A percentile compares a stretch with the other conserved stretches of the same genome.
Conservation (phyloP, 441 rosid genomes). For the Sinapis alba region DNA sequence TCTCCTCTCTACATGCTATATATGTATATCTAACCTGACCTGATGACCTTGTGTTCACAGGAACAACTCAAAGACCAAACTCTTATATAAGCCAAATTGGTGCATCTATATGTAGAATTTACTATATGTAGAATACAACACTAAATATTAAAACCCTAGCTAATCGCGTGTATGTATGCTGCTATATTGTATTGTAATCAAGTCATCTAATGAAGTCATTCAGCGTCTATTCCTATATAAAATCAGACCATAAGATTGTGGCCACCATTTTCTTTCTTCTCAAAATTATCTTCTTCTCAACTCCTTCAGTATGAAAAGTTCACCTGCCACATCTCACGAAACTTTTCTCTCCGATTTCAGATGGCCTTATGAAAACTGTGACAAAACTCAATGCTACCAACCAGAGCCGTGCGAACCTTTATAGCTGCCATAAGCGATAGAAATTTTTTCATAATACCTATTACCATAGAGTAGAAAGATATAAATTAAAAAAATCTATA, state of each 20-base stretch:
- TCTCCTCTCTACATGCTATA: neutral
- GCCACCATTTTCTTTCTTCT: neutral
- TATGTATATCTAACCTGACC: slow-evolving; percentile 18
- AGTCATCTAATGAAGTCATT: neutral
- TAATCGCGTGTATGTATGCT: neutral
- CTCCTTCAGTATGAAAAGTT: neutral
- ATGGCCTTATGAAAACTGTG: neutral
- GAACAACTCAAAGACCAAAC: slow-evolving; percentile 77
- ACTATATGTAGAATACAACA: neutral
- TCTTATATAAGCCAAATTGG: slow-evolving; percentile 23
- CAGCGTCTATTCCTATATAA: neutral
- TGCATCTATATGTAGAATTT: neutral
- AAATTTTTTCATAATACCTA: too few species aligned
- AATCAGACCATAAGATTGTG: neutral
- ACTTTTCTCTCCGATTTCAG: neutral
- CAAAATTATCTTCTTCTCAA: neutral
- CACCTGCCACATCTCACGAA: neutral
- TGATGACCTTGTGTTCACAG: slow-evolving; percentile 45
- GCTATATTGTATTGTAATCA: neutral
- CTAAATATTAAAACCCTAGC: neutral
- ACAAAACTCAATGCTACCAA: neutral
- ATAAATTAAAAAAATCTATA: too few species aligned
- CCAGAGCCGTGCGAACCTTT: too few species aligned
- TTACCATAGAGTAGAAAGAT: too few species aligned
- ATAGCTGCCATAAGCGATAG: too few species aligned